Base-by-base conservation (phyloP, 1,284 basidiomycete genomes). In the Puccinia triticina region DNA sequence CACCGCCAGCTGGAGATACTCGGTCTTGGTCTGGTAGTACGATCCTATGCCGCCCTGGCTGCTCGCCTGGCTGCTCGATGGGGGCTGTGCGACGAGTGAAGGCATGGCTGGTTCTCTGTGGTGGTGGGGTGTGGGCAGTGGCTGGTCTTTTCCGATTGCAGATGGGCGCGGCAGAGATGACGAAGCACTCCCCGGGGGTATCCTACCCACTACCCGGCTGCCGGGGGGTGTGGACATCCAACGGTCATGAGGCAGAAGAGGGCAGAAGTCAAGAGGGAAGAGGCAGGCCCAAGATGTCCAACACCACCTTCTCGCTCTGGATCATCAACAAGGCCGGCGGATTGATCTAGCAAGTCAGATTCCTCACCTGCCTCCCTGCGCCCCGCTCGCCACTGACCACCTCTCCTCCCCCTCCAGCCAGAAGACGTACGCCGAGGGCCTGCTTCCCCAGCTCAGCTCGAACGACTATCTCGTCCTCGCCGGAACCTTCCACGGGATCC, bases 301-400 rank as follows among this genome's bases (percentile, higher is more conserved):
- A 81, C 34, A 81, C 78, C 0, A 82, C 80, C 11, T 82, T 69
- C 64, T 82, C 79, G 84, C 90, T 96, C 78, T 95, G 94, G 95
- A 93, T 98, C 83, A 98, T 99, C 87, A 99, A 98, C 89, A 99
- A 99, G 89, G 97, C 97, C 23, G 96, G 96, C 37, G 97, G 96
- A 23, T 91, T 99, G 59, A 93, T 98, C 83, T 99, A 96, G 95
- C 93, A 84, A 83, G 89, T 88, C 64, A 40, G 77, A 57, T 26
- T 57, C n/a, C n/a, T 48, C 7, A 75, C 67, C 61, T 48, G 40
- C 23, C 18, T 14, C 23, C 21, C 34, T 12, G 18, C 21, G 32
- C 46, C 14, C 53, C 1, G 74, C 8, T 43, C 21, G 16, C 32
- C 5, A 66, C 55, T 11, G 26, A 46, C 69, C 12, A 48, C 21